Conservation (phyloP, 2,329 filamentous ascomycete genomes). For the Exophiala lecanii-corni region DNA sequence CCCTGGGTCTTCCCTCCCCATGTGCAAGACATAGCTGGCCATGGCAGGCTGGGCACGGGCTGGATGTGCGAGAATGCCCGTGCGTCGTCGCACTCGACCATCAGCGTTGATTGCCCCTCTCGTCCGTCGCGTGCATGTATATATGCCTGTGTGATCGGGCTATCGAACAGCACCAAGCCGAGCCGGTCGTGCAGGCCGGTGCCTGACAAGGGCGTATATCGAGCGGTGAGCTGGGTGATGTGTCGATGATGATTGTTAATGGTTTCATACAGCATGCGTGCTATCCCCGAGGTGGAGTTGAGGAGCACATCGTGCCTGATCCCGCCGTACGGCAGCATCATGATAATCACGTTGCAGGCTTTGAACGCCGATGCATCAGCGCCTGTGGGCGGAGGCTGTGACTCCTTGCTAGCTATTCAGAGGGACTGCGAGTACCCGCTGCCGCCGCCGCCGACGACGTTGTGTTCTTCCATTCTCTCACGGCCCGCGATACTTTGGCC, state of each 20-base stretch:
- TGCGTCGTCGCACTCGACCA: conserved; percentile 10
- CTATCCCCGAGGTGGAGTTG: neutral
- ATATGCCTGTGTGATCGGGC: conserved; percentile 16
- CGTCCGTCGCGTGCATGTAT: conserved; percentile 15
- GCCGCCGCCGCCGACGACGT: too few species aligned
- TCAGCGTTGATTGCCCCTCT: conserved; percentile 10
- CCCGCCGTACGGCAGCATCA: conserved; percentile 32
- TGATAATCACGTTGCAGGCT: conserved; percentile 30
- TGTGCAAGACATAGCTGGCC: conserved; percentile 14
- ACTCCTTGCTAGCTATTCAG: conserved; percentile 21
- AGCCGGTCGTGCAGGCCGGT: conserved; percentile 8
- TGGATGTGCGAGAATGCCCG: conserved; percentile 3
- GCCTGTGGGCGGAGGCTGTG: too few species aligned
- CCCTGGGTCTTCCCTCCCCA: conserved; percentile 12
- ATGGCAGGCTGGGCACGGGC: conserved; percentile 9
- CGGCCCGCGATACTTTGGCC: conserved; percentile 23
- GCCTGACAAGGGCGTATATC: conserved; percentile 9
- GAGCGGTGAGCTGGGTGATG: conserved; percentile 13
- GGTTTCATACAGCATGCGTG: neutral
- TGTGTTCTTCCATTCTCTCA: conserved; percentile 23
- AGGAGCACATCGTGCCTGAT: conserved; percentile 30
- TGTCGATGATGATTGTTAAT: conserved; percentile 11
- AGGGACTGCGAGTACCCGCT: too few species aligned
- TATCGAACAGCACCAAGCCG: conserved; percentile 8
- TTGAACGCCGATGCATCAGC: too few species aligned